A percentile compares a stretch with the other conserved stretches of the same genome.
Conservation (phyloP, 2,329 filamentous ascomycete species). For the Pseudocercospora fuligena region DNA sequence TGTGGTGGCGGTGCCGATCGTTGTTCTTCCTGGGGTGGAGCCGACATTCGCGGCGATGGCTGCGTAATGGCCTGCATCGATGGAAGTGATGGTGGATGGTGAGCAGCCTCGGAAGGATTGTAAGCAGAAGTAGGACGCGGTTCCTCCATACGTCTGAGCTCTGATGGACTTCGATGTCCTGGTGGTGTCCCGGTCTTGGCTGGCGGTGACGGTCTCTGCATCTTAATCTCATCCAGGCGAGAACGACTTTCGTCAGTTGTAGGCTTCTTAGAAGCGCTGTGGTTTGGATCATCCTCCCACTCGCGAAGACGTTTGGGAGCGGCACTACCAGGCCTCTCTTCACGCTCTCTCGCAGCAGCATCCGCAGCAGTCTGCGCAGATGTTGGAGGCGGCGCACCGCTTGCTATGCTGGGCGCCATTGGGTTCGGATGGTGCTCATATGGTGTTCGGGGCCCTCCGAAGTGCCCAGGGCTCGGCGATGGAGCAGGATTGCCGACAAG, state of each 20-base stretch:
- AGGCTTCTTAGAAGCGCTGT: slow-evolving; percentile 72
- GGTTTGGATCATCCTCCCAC: slow-evolving; percentile 78
- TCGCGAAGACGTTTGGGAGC: slow-evolving; percentile 85
- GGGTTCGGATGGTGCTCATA: slow-evolving; percentile 76
- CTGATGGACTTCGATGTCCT: slow-evolving; percentile 74
- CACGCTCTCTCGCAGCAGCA: slow-evolving; percentile 66
- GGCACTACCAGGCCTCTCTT: slow-evolving; percentile 77
- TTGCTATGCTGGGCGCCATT: slow-evolving; percentile 64
- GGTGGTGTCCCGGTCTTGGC: slow-evolving; percentile 65
- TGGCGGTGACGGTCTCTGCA: slow-evolving; percentile 65
- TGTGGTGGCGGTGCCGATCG: slow-evolving; percentile 38
- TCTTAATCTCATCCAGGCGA: slow-evolving; percentile 81
- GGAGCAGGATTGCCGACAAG: slow-evolving; percentile 78
- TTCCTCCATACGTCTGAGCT: slow-evolving; percentile 63
- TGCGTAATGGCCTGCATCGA: slow-evolving; percentile 53
- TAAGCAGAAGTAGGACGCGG: slow-evolving; percentile 72
- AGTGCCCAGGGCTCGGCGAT: slow-evolving; percentile 82
- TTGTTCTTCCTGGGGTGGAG: slow-evolving; percentile 52
- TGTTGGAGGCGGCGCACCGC: slow-evolving; percentile 70
- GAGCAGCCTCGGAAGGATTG: slow-evolving; percentile 89
- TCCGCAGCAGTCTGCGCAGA: slow-evolving; percentile 65
- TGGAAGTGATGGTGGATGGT: slow-evolving; percentile 73
- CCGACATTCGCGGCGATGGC: slow-evolving; percentile 58
- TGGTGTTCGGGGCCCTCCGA: slow-evolving; percentile 70
- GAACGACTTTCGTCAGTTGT: slow-evolving; percentile 86